Conservation (phyloP, 176 grass and related monocot species). For the Triticum monococcum region DNA sequence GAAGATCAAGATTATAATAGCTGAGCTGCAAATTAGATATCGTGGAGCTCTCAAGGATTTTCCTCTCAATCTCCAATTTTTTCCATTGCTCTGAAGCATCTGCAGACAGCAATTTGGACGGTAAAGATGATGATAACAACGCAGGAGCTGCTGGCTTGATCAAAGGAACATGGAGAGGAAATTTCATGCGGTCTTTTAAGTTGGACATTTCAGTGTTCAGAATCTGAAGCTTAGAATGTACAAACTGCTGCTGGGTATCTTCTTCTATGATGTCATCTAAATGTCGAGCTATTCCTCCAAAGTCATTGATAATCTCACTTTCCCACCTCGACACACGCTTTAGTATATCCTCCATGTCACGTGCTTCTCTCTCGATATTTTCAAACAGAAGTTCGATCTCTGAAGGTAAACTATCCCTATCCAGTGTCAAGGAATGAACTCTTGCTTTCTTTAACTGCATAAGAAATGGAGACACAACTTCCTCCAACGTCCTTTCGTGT, state of each 20-base stretch:
- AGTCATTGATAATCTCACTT: constrained; percentile 37
- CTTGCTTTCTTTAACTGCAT: constrained; percentile 32
- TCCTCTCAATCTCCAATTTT: constrained; percentile 38
- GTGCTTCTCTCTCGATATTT: constrained; percentile 34
- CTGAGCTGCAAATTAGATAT: constrained; percentile 45
- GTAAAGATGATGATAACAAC: background rate
- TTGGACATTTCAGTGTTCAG: constrained; percentile 33
- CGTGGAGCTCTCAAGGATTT: constrained; percentile 39
- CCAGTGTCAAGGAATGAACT: background rate
- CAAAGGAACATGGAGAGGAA: constrained; percentile 39
- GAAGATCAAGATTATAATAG: constrained; percentile 55
- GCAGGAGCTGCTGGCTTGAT: background rate
- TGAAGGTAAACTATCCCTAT: constrained; percentile 10
- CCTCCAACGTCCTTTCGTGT: constrained; percentile 34
- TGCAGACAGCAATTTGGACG: background rate
- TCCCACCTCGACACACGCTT: constrained; percentile 33
- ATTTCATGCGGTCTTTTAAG: constrained; percentile 41
- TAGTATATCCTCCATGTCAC: constrained; percentile 29
- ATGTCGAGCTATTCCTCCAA: constrained; percentile 44
- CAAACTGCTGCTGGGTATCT: constrained; percentile 23
- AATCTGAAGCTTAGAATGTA: constrained; percentile 29
- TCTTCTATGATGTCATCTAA: constrained; percentile 49
- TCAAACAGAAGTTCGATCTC: constrained; percentile 32
- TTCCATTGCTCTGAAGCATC: constrained; percentile 33
- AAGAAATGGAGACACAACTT: constrained; percentile 39